These are phyloP conservation scores for Hanseniaspora guilliermondii DNA, from an alignment of 805 yeast genomes.

Conservation along the genomic window DNA sequence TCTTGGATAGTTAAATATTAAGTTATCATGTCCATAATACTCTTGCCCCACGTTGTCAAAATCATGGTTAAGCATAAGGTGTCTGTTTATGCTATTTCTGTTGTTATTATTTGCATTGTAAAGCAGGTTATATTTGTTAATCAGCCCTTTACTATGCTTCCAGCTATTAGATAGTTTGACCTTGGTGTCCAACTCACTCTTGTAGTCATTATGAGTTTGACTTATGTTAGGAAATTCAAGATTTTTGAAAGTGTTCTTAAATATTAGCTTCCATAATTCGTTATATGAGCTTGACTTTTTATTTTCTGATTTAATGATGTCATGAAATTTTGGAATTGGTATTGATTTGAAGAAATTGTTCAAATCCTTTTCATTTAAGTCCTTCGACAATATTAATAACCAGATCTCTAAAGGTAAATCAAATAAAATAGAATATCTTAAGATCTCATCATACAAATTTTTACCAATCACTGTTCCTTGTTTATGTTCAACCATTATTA, in stretches of 20 bases:
- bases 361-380: constrained; percentile 5
- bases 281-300: constrained; percentile 20
- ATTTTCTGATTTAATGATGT: background rate
- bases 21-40: constrained; percentile 18
- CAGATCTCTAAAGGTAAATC: constrained; percentile 10
- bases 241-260: constrained; percentile 24
- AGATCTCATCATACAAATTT: background rate
- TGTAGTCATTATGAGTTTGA: constrained; percentile 26
- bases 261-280: constrained; percentile 33
- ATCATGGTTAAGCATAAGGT: constrained; percentile 15
- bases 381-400: constrained; percentile 5
- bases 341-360: constrained; percentile 10
- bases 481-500: background rate
- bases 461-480: background rate
- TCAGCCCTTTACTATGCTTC: constrained; percentile 27
- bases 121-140: constrained; percentile 25
- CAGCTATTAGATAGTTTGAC: constrained; percentile 23
- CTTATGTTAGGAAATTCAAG: constrained; percentile 30
- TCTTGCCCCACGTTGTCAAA: background rate
- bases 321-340: constrained; percentile 3
- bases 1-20: constrained; percentile 27
- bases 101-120: constrained; percentile 18
- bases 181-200: constrained; percentile 27
- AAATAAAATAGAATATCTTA: constrained; percentile 3
- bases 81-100: constrained; percentile 2